Evolutionary conservation across 139 green algal genomes (phyloP).

Genomic region (Closterium sp.): DNA sequence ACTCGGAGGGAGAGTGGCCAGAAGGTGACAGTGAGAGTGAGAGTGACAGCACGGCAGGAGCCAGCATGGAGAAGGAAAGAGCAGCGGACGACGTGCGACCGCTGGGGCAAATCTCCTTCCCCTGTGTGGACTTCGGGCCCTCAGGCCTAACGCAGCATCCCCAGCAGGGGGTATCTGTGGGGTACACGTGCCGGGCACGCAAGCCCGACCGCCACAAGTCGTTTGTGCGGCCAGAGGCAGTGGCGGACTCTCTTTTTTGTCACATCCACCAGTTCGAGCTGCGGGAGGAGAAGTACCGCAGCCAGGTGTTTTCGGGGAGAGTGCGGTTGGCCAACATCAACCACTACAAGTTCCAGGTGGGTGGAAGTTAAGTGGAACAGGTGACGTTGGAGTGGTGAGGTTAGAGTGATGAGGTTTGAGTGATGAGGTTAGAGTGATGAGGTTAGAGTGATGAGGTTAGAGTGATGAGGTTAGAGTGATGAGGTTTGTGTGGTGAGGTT

Average conservation of each 20-base stretch:
- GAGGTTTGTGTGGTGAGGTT: no score
- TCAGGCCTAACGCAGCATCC: background rate
- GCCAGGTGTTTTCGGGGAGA: background rate
- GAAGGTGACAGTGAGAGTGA: background rate
- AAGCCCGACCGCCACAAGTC: slow-evolving; percentile 24
- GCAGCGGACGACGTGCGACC: background rate
- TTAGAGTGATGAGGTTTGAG: no score
- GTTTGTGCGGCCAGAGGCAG: slow-evolving; percentile 3
- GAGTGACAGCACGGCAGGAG: background rate
- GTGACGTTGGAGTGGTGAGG: no score
- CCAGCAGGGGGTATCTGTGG: background rate
- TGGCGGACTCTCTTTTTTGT: background rate
- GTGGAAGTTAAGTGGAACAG: background rate
- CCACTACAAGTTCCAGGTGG: slow-evolving; percentile 32
- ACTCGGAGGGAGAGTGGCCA: background rate
- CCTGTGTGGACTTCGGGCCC: slow-evolving; percentile 16
- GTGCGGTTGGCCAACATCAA: slow-evolving; percentile 13
- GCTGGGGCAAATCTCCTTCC: slow-evolving; percentile 13
- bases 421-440: no score
- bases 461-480: no score
- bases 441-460: no score
- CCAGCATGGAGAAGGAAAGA: background rate
- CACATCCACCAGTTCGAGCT: slow-evolving; percentile 19
- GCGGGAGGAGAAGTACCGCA: background rate
- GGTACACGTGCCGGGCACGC: background rate